Evolutionary conservation across 495 filamentous ascomycete species (phyloP).

Genomic region (Tuber umbilicatum): DNA sequence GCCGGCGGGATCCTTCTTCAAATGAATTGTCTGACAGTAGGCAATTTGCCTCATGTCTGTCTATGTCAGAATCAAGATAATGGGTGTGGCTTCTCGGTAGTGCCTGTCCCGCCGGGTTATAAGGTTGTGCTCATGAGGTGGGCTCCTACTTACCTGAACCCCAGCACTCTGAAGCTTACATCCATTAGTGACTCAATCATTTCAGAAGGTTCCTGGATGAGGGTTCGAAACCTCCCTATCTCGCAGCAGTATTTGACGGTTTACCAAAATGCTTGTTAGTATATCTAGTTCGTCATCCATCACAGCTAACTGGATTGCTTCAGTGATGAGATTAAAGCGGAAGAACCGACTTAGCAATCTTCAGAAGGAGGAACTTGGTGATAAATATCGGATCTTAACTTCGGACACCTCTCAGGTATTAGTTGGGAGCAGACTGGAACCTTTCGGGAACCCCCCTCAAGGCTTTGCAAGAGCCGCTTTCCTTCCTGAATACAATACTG

Average conservation of each 20-base stretch:
- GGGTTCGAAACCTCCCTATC: neutral
- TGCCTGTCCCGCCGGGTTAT: conserved; percentile 15
- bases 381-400: neutral
- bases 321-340: neutral
- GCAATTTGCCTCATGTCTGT: neutral
- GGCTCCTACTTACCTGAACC: neutral
- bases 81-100: neutral
- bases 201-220: neutral
- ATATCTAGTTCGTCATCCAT: neutral
- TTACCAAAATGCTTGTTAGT: neutral
- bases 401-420: neutral
- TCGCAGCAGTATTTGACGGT: neutral
- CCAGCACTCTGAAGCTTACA: neutral
- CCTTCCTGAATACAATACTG: neutral
- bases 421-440: neutral
- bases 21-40: neutral
- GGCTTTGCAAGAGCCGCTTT: neutral
- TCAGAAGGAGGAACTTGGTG: neutral
- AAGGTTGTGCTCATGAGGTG: conserved; percentile 27
- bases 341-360: too few species aligned
- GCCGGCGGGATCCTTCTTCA: too few species aligned
- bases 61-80: neutral
- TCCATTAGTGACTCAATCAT: neutral
- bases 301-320: neutral
- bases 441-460: neutral